Percentiles rank a stretch among this genome's conserved stretches.
These are phyloP conservation scores for Salix brachista DNA, from an alignment of 345 rosid species.

Conservation along the genomic window DNA sequence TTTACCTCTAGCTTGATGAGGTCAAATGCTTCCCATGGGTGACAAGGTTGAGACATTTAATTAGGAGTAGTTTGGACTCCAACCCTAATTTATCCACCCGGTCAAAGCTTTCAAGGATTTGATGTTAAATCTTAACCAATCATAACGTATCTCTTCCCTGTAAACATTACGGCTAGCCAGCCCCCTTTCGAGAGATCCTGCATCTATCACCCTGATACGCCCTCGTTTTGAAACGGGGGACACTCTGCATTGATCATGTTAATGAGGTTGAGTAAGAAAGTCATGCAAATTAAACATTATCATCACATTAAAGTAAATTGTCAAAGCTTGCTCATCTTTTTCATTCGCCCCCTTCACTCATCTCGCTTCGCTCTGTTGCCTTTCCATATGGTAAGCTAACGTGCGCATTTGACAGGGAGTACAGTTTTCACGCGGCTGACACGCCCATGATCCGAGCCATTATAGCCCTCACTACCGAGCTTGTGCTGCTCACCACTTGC, in stretches of 20 bases:
- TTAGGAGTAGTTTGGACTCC: not conserved
- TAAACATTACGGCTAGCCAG: not conserved
- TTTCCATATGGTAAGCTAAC: not conserved
- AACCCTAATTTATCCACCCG: not conserved
- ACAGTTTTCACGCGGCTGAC: not conserved
- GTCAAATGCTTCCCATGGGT: not conserved
- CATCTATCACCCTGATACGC: not conserved
- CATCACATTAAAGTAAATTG: not conserved
- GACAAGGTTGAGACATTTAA: not conserved
- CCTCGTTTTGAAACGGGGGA: not conserved
- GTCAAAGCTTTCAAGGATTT: not conserved
- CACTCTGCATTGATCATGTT: not conserved
- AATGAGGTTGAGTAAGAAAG: not conserved
- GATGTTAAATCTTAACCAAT: not conserved
- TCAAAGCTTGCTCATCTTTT: not conserved
- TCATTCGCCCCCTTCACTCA: not conserved
- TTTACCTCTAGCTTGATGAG: not conserved
- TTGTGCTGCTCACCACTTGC: not conserved
- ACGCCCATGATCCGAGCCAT: not conserved
- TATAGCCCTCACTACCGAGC: not conserved
- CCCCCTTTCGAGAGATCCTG: not conserved
- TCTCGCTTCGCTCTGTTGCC: not conserved
- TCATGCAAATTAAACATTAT: slow-evolving; percentile 3
- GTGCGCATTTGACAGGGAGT: not conserved
- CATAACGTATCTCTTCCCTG: not conserved